These are phyloP conservation scores for Trametes versicolor DNA, from an alignment of 1,284 basidiomycete genomes.

Conservation along the genomic window DNA sequence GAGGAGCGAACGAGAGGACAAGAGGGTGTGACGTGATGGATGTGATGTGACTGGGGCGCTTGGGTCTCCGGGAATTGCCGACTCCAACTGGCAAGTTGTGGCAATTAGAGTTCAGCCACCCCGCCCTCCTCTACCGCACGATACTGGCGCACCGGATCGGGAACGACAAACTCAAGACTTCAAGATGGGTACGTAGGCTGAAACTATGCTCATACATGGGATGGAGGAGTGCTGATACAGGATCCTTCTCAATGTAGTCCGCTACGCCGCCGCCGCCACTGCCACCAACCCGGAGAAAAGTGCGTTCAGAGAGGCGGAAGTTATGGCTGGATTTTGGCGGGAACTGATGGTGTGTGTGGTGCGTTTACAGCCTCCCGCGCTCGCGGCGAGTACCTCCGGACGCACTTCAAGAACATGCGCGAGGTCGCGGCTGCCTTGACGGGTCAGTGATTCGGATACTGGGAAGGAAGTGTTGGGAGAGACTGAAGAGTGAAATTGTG, in stretches of 20 bases:
- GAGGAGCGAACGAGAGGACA: no score
- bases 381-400: slow-evolving; percentile 96
- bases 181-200: slow-evolving; percentile 70
- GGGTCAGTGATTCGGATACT: slow-evolving; percentile 59
- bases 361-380: slow-evolving; percentile 80
- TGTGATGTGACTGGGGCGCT: slow-evolving; percentile 7
- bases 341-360: slow-evolving; percentile 32
- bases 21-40: background rate
- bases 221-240: slow-evolving; percentile 30
- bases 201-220: slow-evolving; percentile 16
- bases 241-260: slow-evolving; percentile 63
- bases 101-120: slow-evolving; percentile 44
- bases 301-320: slow-evolving; percentile 51
- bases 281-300: slow-evolving; percentile 95
- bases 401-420: slow-evolving; percentile 99
- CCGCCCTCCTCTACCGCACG: slow-evolving; percentile 32
- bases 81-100: slow-evolving; percentile 41
- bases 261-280: slow-evolving; percentile 89
- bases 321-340: slow-evolving; percentile 10
- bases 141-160: slow-evolving; percentile 36
- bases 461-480: slow-evolving; percentile 4
- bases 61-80: slow-evolving; percentile 35
- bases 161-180: slow-evolving; percentile 54
- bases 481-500: slow-evolving; percentile 31
- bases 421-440: slow-evolving; percentile 91